Percentiles rank a stretch among this genome's conserved stretches.
Conservation (phyloP, 805 yeast species). For the Jamesozyma lodderae region DNA sequence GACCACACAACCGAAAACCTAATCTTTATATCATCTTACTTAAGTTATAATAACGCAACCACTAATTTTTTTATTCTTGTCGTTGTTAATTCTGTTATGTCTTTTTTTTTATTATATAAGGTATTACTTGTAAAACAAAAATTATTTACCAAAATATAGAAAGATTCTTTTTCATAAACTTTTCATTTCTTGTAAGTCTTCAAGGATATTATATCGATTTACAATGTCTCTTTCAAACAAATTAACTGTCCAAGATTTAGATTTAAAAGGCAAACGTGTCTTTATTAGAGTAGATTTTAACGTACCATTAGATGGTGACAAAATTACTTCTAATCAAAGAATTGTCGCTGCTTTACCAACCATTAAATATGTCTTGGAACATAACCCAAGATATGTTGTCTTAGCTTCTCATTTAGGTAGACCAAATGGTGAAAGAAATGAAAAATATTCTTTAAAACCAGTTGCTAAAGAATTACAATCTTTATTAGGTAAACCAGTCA, state of each 20-base stretch:
- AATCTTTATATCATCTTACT: too few relatives aligned
- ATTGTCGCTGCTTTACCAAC: conserved; percentile 99
- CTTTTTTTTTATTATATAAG: background rate
- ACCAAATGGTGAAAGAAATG: conserved; percentile 87
- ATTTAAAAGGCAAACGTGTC: conserved; percentile 83
- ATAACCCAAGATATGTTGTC: conserved; percentile 81
- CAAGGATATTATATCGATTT: background rate
- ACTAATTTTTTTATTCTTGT: too few relatives aligned
- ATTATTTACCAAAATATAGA: background rate
- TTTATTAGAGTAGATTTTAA: conserved; percentile 96
- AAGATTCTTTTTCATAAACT: too few relatives aligned
- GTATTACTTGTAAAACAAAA: background rate
- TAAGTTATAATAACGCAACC: too few relatives aligned
- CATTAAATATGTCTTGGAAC: conserved; percentile 84
- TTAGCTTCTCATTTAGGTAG: conserved; percentile 97
- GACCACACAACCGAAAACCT: too few relatives aligned
- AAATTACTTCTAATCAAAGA: conserved; percentile 98
- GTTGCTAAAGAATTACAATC: conserved; percentile 80
- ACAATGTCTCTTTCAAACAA: conserved; percentile 87
- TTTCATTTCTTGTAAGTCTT: background rate
- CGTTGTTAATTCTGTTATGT: background rate
- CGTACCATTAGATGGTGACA: conserved; percentile 89
- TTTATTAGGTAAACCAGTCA: conserved; percentile 63
- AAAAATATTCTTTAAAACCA: conserved; percentile 86
- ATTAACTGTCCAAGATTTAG: conserved; percentile 84